Percentiles rank a stretch among this genome's conserved stretches.
phyloP scores from a whole-genome alignment of 305 asterid species.

The Rubia occidens region DNA sequence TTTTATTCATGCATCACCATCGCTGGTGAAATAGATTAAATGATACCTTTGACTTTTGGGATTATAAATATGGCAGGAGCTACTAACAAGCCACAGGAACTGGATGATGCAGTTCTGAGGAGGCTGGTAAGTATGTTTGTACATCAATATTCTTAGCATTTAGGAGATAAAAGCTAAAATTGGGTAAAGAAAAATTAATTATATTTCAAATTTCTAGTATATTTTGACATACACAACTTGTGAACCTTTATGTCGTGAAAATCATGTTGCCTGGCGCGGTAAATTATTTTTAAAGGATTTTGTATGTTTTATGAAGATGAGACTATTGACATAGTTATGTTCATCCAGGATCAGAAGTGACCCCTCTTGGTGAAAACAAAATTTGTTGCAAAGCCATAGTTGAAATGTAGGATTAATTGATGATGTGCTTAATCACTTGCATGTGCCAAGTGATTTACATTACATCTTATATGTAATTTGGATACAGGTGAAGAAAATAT shows the following conservation, averaged over 20 bases:
- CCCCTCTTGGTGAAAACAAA: background rate
- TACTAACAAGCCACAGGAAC: conserved; percentile 95
- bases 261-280: background rate
- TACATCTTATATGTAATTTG: conserved; percentile 4
- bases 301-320: background rate
- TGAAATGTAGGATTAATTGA: background rate
- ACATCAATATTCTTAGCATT: conserved; percentile 9
- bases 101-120: conserved; percentile 98
- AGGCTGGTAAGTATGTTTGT: conserved; percentile 70
- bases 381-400: background rate
- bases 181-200: background rate
- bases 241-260: background rate
- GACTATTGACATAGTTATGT: background rate
- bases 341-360: background rate
- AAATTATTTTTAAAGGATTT: background rate
- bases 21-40: background rate
- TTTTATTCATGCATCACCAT: background rate
- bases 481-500: conserved; percentile 85
- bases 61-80: conserved; percentile 69
- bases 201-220: background rate
- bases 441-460: background rate
- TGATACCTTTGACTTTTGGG: conserved; percentile 12
- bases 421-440: background rate
- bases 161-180: conserved; percentile 2
- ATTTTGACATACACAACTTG: background rate